Conservation (phyloP, 176 grass and related monocot genomes). For the Leersia perrieri region DNA sequence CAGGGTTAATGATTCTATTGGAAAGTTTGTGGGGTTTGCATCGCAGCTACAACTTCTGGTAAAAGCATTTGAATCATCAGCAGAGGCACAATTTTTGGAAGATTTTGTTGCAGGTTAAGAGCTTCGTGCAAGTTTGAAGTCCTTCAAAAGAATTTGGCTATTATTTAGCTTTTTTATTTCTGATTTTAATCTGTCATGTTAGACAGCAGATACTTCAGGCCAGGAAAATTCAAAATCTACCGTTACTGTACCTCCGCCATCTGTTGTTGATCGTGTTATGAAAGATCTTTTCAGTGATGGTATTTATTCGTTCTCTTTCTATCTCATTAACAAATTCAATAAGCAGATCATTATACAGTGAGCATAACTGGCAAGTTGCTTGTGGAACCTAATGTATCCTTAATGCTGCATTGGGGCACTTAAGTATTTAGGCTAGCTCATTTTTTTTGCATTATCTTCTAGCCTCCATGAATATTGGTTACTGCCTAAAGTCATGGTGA, state of each 20-base stretch:
- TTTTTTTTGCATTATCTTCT: not conserved
- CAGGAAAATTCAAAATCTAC: conserved; percentile 72
- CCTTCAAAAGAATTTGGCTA: not conserved
- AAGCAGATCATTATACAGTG: not conserved
- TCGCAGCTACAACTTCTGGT: conserved; percentile 88
- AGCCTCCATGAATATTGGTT: not conserved
- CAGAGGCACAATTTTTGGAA: conserved; percentile 84
- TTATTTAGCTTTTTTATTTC: conserved; percentile 36
- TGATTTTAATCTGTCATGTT: conserved; percentile 65
- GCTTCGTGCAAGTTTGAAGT: conserved; percentile 18
- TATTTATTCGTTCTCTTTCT: conserved; percentile 40
- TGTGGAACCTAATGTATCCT: not conserved
- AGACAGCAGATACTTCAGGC: conserved; percentile 84
- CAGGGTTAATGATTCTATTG: conserved; percentile 87
- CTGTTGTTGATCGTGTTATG: conserved; percentile 82
- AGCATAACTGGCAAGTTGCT: conserved; percentile 4
- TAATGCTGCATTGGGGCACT: not conserved
- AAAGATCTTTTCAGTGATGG: conserved; percentile 94
- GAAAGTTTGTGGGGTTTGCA: conserved; percentile 93
- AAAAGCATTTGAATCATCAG: conserved; percentile 61
- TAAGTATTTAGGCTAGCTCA: not conserved
- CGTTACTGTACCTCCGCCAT: conserved; percentile 72
- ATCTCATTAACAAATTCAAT: conserved; percentile 27
- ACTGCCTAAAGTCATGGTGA: not conserved
- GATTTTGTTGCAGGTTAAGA: conserved; percentile 89